These are phyloP conservation scores for Calonectria montana DNA, from an alignment of 2,329 filamentous ascomycete genomes.

Conservation along the genomic window DNA sequence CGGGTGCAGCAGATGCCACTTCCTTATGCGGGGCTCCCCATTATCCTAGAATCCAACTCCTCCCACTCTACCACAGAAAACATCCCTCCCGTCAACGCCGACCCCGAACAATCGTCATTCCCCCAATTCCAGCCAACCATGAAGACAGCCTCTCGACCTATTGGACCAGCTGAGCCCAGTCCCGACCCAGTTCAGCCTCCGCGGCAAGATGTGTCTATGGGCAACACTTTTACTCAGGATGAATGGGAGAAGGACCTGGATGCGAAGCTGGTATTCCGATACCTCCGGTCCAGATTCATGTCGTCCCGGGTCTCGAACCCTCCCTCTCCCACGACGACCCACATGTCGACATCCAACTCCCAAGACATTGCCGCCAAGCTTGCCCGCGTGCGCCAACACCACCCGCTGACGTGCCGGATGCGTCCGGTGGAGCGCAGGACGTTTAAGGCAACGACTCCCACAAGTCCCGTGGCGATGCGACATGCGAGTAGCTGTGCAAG, in stretches of 20 bases:
- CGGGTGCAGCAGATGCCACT: slow-evolving; percentile 72
- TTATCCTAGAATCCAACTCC: slow-evolving; percentile 65
- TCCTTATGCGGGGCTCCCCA: slow-evolving; percentile 82
- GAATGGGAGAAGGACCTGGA: slow-evolving; percentile 97
- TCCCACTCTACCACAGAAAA: slow-evolving; percentile 45
- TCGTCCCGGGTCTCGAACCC: slow-evolving; percentile 59
- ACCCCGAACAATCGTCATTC: slow-evolving; percentile 36
- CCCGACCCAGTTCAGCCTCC: slow-evolving; percentile 34
- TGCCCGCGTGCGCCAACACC: slow-evolving; percentile 87
- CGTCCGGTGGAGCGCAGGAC: slow-evolving; percentile 64
- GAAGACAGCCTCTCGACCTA: slow-evolving; percentile 48
- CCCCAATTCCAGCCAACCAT: slow-evolving; percentile 63
- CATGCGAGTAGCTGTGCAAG: slow-evolving; percentile 81
- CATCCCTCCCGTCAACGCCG: slow-evolving; percentile 31
- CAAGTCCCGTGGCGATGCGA: slow-evolving; percentile 60
- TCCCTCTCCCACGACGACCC: slow-evolving; percentile 56
- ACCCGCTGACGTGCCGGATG: slow-evolving; percentile 79
- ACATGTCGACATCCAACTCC: slow-evolving; percentile 61
- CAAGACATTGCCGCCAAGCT: slow-evolving; percentile 80
- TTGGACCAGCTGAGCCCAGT: slow-evolving; percentile 40
- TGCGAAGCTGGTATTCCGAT: slow-evolving; percentile 90
- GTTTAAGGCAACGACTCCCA: slow-evolving; percentile 65
- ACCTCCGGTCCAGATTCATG: slow-evolving; percentile 81
- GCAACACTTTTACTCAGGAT: slow-evolving; percentile 69
- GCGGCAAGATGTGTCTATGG: slow-evolving; percentile 39